Conservation (phyloP, 2,329 filamentous ascomycete species). For the Apiospora kogelbergensis region DNA sequence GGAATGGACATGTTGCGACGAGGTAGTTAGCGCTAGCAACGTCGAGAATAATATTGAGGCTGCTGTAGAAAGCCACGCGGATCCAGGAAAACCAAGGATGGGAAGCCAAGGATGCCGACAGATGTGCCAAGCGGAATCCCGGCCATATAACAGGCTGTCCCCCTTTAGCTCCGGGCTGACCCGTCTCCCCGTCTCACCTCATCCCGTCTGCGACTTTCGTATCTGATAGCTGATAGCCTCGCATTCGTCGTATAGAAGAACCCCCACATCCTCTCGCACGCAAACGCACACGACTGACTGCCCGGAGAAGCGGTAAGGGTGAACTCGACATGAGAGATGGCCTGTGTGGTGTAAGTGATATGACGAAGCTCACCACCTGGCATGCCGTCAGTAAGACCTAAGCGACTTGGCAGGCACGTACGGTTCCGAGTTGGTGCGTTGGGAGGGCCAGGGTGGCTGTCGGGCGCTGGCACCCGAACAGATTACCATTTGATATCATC, state of each 20-base stretch:
- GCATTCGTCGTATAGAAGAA: neutral
- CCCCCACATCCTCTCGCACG: neutral
- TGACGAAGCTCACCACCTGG: neutral
- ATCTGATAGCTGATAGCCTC: neutral
- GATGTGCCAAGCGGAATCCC: neutral
- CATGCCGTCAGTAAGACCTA: neutral
- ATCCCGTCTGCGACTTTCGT: neutral
- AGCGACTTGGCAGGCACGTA: slow-evolving; percentile 2
- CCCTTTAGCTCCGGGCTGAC: neutral
- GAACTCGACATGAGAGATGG: neutral
- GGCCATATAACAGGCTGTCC: slow-evolving; percentile 1
- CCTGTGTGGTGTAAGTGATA: neutral
- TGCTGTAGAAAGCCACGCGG: neutral
- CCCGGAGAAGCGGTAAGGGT: neutral
- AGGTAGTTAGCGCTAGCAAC: neutral
- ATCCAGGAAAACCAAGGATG: neutral
- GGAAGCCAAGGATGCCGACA: neutral
- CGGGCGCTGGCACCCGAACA: neutral
- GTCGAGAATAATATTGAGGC: neutral
- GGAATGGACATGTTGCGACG: neutral
- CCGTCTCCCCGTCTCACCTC: neutral
- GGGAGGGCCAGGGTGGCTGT: neutral
- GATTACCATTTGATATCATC: neutral
- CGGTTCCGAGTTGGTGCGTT: neutral
- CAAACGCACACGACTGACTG: neutral